Evolutionary conservation across 768 basidiomycete genomes (phyloP), one percentile per base, ranked within the genome.

Genomic region (Amanita molliuscula): DNA sequence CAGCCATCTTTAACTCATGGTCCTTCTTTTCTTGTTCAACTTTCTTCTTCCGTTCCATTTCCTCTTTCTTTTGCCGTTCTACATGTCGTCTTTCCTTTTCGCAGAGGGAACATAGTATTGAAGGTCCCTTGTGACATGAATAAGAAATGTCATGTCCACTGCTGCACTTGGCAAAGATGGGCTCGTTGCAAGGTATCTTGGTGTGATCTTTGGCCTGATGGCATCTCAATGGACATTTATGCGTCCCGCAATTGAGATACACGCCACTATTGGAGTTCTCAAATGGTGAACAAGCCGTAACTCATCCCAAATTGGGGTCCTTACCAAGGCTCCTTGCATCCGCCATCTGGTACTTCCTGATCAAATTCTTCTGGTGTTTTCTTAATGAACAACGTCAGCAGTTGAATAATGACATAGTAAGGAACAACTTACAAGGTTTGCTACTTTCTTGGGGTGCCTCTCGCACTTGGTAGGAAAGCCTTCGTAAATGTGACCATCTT

Each of bases 391-490:
- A 1, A 38, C 6, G 13, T 29, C 9, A 38, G 13, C 29, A 20
- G 18, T 18, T 10, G 10, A 26, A 37, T 5, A 37, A 26, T 7
- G 15, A 15, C 23, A 16, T n/a, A 11, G 10, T 18, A 36, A 18
- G 18, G 9, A 26, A 16, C 8, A 29, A 3, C 55, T 42, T 38
- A 61, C 64, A 15, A 84, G 58, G 29, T 74, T 25, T 0, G 62
- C 64, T 0, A 55, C 70, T 1, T 59, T 62, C 50, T 65, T 59
- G 0, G 73, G 72, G 60, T 86, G 84, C 1, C 72, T 69, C 47
- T 79, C 70, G 55, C 84, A 86, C 55, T 62, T 62, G 31, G 76
- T 63, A 6, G 84, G 84, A 25, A 86, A 65, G 0, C 84, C 84
- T 18, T 73, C 63, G 49, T 77, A 81, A 4, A 84, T 57, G 51